Conservation (phyloP, 129 eudicot species). For the Calendula officinalis region DNA sequence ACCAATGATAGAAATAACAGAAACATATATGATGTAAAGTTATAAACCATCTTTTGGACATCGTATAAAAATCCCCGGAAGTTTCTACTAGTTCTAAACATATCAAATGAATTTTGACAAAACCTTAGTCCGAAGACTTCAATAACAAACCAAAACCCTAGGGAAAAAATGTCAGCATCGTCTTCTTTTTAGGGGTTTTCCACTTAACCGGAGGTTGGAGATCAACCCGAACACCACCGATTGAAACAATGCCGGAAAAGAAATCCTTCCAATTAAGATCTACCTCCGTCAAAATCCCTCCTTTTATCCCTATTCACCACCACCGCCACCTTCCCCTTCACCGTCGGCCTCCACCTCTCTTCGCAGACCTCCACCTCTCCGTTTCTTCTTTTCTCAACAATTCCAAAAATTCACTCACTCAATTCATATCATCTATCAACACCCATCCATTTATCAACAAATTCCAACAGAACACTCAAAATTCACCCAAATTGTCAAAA, state of each 20-base stretch:
- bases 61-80: no score
- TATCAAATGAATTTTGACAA: no score
- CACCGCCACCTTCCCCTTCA: slow-evolving; percentile 14
- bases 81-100: no score
- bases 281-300: slow-evolving; percentile 57
- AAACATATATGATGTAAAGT: no score
- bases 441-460: slow-evolving; percentile 4
- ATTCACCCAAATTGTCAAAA: neutral
- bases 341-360: slow-evolving; percentile 22
- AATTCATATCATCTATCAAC: slow-evolving; percentile 35
- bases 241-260: slow-evolving; percentile 53
- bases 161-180: no score
- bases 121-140: no score
- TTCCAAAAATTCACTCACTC: slow-evolving; percentile 37
- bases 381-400: slow-evolving; percentile 30
- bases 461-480: slow-evolving; percentile 16
- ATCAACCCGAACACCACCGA: neutral
- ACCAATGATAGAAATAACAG: no score
- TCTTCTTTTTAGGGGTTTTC: no score
- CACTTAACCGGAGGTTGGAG: no score
- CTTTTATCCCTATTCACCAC: slow-evolving; percentile 23
- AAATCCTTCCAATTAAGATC: slow-evolving; percentile 50
- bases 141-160: no score
- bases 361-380: slow-evolving; percentile 35
- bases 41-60: no score